Conservation (phyloP, 768 basidiomycete genomes). For the Bullera alba region DNA sequence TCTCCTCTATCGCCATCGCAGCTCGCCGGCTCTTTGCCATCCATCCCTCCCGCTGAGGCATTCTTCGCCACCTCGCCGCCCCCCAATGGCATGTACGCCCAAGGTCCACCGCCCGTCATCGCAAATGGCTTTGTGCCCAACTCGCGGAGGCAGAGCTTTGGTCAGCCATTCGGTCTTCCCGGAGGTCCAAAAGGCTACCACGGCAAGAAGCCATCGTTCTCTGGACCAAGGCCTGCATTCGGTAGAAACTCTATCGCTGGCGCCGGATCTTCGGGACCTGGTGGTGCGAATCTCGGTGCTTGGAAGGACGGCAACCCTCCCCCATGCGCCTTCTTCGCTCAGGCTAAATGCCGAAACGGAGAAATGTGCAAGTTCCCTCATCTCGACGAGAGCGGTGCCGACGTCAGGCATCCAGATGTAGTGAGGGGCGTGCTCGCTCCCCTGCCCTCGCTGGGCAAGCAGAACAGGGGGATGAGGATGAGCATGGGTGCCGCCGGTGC, state of each 20-base stretch:
- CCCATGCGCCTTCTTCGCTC: conserved; percentile 40
- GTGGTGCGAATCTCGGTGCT: conserved; percentile 11
- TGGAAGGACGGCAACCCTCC: conserved; percentile 44
- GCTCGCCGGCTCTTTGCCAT: conserved; percentile 26
- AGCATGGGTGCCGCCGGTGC: conserved; percentile 9
- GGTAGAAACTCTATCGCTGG: conserved; percentile 13
- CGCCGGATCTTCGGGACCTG: neutral
- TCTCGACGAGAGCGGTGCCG: conserved; percentile 42
- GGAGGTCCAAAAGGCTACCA: conserved; percentile 17
- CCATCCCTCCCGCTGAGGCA: conserved; percentile 32
- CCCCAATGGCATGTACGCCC: conserved; percentile 4
- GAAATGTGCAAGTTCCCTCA: conserved; percentile 48
- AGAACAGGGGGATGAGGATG: conserved; percentile 25
- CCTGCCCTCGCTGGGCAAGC: conserved; percentile 27
- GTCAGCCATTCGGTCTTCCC: conserved; percentile 15
- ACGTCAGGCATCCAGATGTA: conserved; percentile 45
- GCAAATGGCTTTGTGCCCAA: neutral
- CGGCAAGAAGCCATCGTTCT: conserved; percentile 44
- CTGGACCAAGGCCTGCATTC: conserved; percentile 23
- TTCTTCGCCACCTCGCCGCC: conserved; percentile 35
- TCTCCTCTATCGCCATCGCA: conserved; percentile 36
- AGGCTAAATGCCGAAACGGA: conserved; percentile 43
- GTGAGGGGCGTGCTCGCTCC: conserved; percentile 42
- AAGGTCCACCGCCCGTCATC: neutral
- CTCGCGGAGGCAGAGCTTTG: conserved; percentile 26